Evolutionary conservation across 441 rosid species (phyloP).

Genomic region (Rhodomyrtus psidioides): DNA sequence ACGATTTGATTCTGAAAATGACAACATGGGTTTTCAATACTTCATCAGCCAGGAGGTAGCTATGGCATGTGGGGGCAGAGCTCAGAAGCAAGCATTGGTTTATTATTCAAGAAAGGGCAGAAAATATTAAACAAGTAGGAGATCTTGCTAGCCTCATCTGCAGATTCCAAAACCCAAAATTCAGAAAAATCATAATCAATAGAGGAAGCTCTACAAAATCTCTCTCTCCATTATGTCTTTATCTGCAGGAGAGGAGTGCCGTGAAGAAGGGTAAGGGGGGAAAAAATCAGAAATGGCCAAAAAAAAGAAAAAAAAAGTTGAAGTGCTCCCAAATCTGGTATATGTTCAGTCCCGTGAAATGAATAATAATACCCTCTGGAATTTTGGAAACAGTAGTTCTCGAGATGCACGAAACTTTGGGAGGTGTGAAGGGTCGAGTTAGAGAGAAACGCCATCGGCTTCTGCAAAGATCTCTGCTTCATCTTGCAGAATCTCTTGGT

Average conservation of each 20-base stretch:
- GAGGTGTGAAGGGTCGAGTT: background rate
- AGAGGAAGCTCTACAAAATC: background rate
- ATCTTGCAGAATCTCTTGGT: conserved; percentile 66
- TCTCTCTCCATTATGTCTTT: background rate
- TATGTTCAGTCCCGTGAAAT: background rate
- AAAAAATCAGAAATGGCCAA: no score
- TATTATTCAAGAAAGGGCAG: background rate
- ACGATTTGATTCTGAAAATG: background rate
- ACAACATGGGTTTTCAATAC: background rate
- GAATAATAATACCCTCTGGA: background rate
- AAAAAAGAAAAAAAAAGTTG: background rate
- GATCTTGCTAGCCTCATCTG: background rate
- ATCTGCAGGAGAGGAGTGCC: background rate
- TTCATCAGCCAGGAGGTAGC: background rate
- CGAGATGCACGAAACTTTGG: background rate
- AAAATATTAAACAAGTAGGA: background rate
- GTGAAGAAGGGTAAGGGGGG: background rate
- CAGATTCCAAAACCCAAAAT: background rate
- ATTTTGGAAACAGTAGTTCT: background rate
- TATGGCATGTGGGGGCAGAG: background rate
- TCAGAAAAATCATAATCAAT: background rate
- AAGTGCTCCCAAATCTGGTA: background rate
- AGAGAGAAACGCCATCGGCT: background rate
- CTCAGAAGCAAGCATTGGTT: background rate
- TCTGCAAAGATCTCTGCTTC: conserved; percentile 29